Base-by-base conservation (phyloP, 2,329 filamentous ascomycete genomes). In the Coniochaeta hoffmannii region DNA sequence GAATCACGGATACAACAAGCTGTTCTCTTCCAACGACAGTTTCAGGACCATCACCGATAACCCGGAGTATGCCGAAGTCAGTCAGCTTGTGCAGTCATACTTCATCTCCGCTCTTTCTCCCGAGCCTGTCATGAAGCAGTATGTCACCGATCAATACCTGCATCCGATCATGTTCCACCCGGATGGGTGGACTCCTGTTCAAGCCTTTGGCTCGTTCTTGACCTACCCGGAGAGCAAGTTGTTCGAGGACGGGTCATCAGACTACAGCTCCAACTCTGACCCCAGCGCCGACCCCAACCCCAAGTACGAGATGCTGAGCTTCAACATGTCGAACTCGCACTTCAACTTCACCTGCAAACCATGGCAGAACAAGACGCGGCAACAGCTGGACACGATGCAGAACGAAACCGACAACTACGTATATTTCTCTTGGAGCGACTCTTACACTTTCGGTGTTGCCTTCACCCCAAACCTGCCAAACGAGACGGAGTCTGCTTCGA, bases 261-360 rank as follows among this genome's bases (percentile, higher is more conserved):
- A 36, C 11, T 5, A 41, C 17, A 24, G 17, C n/a, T 41, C 36
- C 36, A 41, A 19, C 36, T 19, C 12, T 19, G 1, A 22, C 15
- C 52, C 14, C 24, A 12, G 19, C n/a, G 9, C 26, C 28, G 8
- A 34, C 11, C 15, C n/a, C 24, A 49, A 10, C 14, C 50, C 28
- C 5, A 49, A 8, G 52, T 30, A 26, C 12, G 24, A 34, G 17
- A 24, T 12, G 15, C 31, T 56, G 12, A 55, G 35, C 9, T 59
- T 61, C 53, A 54, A 53, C 2, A 54, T 59, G 26, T 50, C 51
- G 17, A 50, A 54, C 9, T 61, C 59, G 19, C 49, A 54, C 22
- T 61, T 58, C 52, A 24, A 31, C 7, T 61, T 61, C 44, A 56
- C 32, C 7, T 61, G 59, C 22, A 49, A 41, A 10, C 22, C 57